Evolutionary conservation across 805 yeast species (phyloP).

Genomic region (Teunomyces pallodes): DNA sequence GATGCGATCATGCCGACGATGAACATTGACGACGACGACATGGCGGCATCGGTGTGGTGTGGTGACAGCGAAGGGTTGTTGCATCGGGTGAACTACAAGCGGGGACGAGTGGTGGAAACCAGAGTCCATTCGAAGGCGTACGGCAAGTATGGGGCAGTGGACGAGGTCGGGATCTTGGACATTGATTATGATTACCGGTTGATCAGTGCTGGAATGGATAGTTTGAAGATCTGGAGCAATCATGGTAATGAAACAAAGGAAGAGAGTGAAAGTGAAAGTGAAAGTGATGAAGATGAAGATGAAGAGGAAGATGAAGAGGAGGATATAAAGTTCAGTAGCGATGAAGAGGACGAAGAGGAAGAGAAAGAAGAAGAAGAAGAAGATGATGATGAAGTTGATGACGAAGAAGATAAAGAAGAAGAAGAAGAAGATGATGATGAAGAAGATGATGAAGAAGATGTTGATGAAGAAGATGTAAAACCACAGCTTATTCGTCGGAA

Average conservation of each 20-base stretch:
- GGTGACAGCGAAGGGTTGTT: conserved; percentile 78
- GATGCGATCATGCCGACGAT: conserved; percentile 64
- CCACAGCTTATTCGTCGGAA: conserved; percentile 14
- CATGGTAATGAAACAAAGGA: conserved; percentile 15
- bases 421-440: conserved; percentile 11
- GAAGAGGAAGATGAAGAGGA: conserved; percentile 9
- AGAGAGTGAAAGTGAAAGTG: conserved; percentile 20
- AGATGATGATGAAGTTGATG: conserved; percentile 10
- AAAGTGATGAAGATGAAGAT: conserved; percentile 17
- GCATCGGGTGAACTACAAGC: conserved; percentile 61
- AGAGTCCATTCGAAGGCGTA: conserved; percentile 56
- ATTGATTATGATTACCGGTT: conserved; percentile 78
- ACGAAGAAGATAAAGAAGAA: conserved; percentile 8
- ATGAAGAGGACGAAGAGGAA: conserved; percentile 10
- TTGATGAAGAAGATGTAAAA: conserved; percentile 6
- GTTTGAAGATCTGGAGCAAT: conserved; percentile 70
- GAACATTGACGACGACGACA: conserved; percentile 48
- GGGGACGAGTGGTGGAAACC: conserved; percentile 61
- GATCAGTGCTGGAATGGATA: conserved; percentile 81
- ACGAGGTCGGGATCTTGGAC: conserved; percentile 76
- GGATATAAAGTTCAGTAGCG: conserved; percentile 5
- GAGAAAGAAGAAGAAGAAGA: conserved; percentile 5
- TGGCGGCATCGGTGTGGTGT: conserved; percentile 60
- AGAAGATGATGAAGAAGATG: conserved; percentile 9
- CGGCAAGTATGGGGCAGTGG: conserved; percentile 42